Base-by-base conservation (phyloP, 1,284 basidiomycete genomes). In the Puccinia brachypodii region DNA sequence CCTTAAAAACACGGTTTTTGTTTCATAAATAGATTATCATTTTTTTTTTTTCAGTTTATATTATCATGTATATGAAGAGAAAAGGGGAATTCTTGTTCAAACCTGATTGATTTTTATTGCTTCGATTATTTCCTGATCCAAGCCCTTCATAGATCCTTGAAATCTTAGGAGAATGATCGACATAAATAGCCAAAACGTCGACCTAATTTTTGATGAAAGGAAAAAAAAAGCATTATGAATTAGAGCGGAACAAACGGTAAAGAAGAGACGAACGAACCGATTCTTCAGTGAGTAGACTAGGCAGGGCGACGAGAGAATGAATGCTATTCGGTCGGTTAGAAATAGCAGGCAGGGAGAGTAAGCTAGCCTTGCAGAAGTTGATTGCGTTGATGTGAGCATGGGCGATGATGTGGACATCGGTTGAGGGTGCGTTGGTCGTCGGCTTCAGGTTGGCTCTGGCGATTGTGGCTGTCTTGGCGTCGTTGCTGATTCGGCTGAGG, bases 331-430 rank as follows among this genome's bases (percentile, higher is more conserved):
- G 42, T 11, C 7, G 33, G 64, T 14, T 36, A 3, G 64, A 66
- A 13, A 9, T 31, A 33, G 60, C 14, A 36, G 31, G 68, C 42
- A 71, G 25, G 40, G 11, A 9, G 50, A 79, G 53, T 22, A n/a
- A 71, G 8, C 66, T 53, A 38, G 77, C 66, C 31, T 79, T 79
- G 53, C 77, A 79, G 38, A 79, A 79, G 53, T 53, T 79, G 28
- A 69, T 53, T 9, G 77, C 47, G 60, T 79, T 79, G 66, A 68
- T 79, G 13, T 66, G 68, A 28, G 64, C 25, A 3, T 79, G 66
- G 33, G 66, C 36, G 14, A 72, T 31, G 53, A 58, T 71, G 7
- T 25, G 9, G 38, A 79, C 64, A 6, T 79, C 38, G 9, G 8
- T 40, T 9, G 77, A 79, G 19, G 77, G 77, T 13, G 31, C 11